Evolutionary conservation across 768 basidiomycete species (phyloP), one percentile per base, ranked within the genome.

Genomic region (Mycena galericulata): DNA sequence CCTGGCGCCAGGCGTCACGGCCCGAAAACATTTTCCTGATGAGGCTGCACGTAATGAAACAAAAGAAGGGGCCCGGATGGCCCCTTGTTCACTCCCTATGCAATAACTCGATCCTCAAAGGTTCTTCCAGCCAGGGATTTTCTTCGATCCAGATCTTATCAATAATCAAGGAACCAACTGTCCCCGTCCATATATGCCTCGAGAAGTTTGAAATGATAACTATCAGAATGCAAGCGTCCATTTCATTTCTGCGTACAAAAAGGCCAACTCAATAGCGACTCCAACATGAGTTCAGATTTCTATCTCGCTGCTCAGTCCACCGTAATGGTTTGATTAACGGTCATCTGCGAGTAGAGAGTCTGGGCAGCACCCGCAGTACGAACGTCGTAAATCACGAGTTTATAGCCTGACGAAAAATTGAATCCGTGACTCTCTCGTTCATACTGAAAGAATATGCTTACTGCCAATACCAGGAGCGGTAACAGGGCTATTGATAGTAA

Each of bases 381-480:
- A 60, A 60, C 58, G 58, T 60, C 58, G 58, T 60, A 60, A 47
- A 49, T 47, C 45, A 60, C 58, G 58, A 60, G 58, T 36, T 60
- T 49, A 60, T 60, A 60, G 58, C 58, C 58, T 60, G 58, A 60
- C n/a, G 49, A 60, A 60, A 49, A 60, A 47, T 47, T 60, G 30
- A 60, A 47, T 60, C 54, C 54, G 36, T 40, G 54, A 56, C 54
- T 56, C 58, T 60, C 58, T 60, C 45, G 45, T 60, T 47, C 27
- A 47, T 15, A 60, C 36, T 22, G 58, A 49, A 60, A 60, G 34
- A 47, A 60, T 47, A 60, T 34, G 58, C 58, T 60, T 60, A 60
- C 58, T 60, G 22, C 58, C 46, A 60, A 38, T 34, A 36, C 58
- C 46, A 34, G 58, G 58, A 60, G 58, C 58, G 22, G 58, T 60